phyloP scores from a whole-genome alignment of 768 basidiomycete genomes.

The Rossbeevera mucosa region DNA sequence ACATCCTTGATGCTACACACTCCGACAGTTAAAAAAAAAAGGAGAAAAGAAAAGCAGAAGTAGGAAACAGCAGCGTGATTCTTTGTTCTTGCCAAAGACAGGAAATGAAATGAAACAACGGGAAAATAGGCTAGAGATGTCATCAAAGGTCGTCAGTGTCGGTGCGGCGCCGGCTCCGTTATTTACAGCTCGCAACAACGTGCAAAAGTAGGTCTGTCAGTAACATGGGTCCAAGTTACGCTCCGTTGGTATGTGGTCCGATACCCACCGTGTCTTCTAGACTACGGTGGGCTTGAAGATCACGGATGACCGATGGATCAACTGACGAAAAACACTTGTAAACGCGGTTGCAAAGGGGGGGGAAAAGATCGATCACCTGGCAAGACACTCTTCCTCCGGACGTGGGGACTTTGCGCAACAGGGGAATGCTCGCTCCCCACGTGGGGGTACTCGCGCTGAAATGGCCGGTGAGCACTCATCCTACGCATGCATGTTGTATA shows the following conservation, averaged over 20 bases:
- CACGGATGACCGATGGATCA: constrained; percentile 83
- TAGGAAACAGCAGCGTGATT: constrained; percentile 13
- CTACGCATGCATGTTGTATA: constrained; percentile 12
- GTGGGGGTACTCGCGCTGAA: constrained; percentile 64
- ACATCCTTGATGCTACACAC: constrained; percentile 24
- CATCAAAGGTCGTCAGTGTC: constrained; percentile 30
- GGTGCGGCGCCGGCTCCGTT: constrained; percentile 10
- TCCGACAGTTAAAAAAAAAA: constrained; percentile 10
- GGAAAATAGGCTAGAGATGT: constrained; percentile 20
- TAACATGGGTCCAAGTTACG: constrained; percentile 14
- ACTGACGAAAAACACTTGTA: constrained; percentile 44
- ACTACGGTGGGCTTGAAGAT: constrained; percentile 83
- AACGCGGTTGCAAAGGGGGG: constrained; percentile 2
- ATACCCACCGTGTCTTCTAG: constrained; percentile 52
- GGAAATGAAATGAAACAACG: constrained; percentile 11
- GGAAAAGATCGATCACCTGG: constrained; percentile 53
- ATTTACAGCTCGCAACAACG: constrained; percentile 24
- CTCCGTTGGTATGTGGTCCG: constrained; percentile 30
- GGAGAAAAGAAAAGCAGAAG: constrained; percentile 3
- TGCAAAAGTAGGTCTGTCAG: constrained; percentile 14
- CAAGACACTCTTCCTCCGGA: constrained; percentile 91
- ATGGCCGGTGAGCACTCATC: constrained; percentile 17
- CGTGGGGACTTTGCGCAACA: constrained; percentile 64
- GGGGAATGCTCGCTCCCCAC: constrained; percentile 58
- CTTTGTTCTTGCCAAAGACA: constrained; percentile 14